A percentile compares a stretch with the other conserved stretches of the same genome.
phyloP scores from a whole-genome alignment of 495 filamentous ascomycete species.

The Acidomyces sp. region DNA sequence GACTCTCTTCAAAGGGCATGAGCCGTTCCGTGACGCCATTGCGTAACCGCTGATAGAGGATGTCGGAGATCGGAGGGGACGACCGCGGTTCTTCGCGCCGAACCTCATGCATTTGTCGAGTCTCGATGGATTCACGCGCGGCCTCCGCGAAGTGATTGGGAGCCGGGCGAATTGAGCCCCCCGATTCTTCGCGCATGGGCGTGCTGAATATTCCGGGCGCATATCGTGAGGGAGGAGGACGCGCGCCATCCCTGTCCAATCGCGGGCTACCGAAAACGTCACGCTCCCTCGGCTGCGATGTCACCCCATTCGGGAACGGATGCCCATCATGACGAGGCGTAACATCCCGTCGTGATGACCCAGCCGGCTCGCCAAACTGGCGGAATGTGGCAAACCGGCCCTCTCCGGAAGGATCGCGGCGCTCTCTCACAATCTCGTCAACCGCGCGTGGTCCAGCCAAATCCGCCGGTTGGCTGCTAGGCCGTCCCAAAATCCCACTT shows the following conservation, averaged over 20 bases:
- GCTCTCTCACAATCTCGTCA: constrained; percentile 3
- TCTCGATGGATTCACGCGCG: constrained; percentile 12
- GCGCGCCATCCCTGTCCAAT: constrained; percentile 5
- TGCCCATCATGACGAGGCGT: constrained; percentile 7
- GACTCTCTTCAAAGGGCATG: constrained; percentile 18
- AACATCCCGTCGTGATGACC: constrained; percentile 1
- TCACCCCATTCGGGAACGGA: constrained; percentile 8
- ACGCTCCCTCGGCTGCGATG: constrained; percentile 10
- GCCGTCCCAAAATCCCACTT: constrained; percentile 3
- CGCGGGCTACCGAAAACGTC: constrained; percentile 11
- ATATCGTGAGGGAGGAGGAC: constrained; percentile 1
- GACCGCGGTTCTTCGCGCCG: constrained; percentile 10
- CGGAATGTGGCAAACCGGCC: constrained; percentile 10
- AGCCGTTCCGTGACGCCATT: constrained; percentile 9
- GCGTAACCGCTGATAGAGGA: constrained; percentile 1
- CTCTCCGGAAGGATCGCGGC: constrained; percentile 6
- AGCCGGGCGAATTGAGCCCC: constrained; percentile 10
- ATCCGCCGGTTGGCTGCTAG: constrained; percentile 19
- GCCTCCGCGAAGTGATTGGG: constrained; percentile 6
- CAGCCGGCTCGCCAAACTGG: constrained; percentile 12
- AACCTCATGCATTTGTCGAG: constrained; percentile 4
- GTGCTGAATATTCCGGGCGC: constrained; percentile 6
- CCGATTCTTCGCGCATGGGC: constrained; percentile 15
- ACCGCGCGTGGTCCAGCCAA: neutral
- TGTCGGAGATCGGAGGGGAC: constrained; percentile 5